Base-by-base conservation (phyloP, 805 yeast species). In the Wickerhamomyces pijperi region DNA sequence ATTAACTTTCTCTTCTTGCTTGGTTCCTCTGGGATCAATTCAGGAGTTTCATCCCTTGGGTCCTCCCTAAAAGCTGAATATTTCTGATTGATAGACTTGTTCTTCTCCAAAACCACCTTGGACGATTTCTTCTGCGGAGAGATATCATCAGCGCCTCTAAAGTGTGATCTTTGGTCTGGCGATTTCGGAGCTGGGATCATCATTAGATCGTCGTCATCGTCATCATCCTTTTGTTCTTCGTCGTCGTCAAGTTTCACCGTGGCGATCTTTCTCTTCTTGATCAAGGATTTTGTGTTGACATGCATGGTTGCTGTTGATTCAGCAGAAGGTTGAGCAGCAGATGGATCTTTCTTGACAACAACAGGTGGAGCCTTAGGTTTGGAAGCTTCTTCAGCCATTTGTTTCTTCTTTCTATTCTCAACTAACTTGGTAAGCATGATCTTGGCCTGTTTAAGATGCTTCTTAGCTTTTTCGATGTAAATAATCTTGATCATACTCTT, bases 1-100 rank as follows among this genome's bases (percentile, higher is more conserved):
- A 67, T 64, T 18, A 65, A 50, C 34, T 59, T 58, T 42, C 70
- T 56, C 42, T 54, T 63, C 48, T 62, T 65, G 9, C 42, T 34
- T 36, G 46, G 36, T 11, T 5, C 19, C 5, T 6, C 19, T 31
- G 32, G 14, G n/a, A 15, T 14, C 6, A 21, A 7, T 6, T 7
- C 13, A 32, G 54, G 46, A 38, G 43, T 37, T 34, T 39, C 38
- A 19, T 43, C 35, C 37, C 29, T n/a, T 32, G 36, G 29, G 18
- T 29, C 35, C 9, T 25, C 21, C 5, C 35, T 36, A 47, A 46
- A 19, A 48, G 59, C 44, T 41, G 64, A 53, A 42, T 64, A 54
- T 41, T 50, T 54, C 39, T 54, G 62, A 42, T 58, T 53, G 28
- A 65, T 65, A 5, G 68, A 54, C 35, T 56, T 53, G 35, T 56